A percentile compares a stretch with the other conserved stretches of the same genome.
phyloP scores from a whole-genome alignment of 345 rosid genomes.

The Citropsis articulata region DNA sequence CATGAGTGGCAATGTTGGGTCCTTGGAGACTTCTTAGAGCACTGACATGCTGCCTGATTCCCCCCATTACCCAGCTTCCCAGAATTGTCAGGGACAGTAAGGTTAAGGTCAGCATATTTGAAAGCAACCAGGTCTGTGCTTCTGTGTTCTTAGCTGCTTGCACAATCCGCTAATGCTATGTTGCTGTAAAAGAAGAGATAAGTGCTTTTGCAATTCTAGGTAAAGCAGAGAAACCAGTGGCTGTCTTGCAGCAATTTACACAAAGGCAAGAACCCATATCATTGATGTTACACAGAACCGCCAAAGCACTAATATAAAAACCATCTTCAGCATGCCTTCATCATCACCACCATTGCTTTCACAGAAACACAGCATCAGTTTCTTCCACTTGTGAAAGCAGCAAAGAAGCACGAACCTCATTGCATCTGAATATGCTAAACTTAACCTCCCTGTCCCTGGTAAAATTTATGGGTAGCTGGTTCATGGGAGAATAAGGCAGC shows the following conservation, averaged over 20 bases:
- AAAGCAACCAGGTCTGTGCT: slow-evolving; percentile 67
- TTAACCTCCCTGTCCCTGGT: slow-evolving; percentile 46
- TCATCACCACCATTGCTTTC: not conserved
- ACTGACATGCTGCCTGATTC: slow-evolving; percentile 94
- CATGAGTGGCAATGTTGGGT: slow-evolving; percentile 80
- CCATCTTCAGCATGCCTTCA: slow-evolving; percentile 5
- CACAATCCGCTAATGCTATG: slow-evolving; percentile 9
- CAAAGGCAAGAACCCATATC: not conserved
- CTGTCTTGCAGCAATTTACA: not conserved
- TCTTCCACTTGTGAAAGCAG: slow-evolving; percentile 20
- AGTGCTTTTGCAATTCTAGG: not conserved
- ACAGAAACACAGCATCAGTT: slow-evolving; percentile 2
- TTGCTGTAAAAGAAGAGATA: not conserved
- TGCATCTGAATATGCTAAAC: slow-evolving; percentile 71
- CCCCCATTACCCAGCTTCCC: slow-evolving; percentile 78
- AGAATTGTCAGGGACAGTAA: slow-evolving; percentile 40
- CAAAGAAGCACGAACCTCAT: slow-evolving; percentile 53
- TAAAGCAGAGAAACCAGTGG: not conserved
- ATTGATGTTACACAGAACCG: not conserved
- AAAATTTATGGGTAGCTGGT: slow-evolving; percentile 68
- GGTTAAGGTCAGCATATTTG: slow-evolving; percentile 80
- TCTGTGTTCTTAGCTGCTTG: slow-evolving; percentile 23
- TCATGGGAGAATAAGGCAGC: slow-evolving; percentile 83
- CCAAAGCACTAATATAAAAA: not conserved
- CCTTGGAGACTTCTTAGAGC: slow-evolving; percentile 73